A percentile compares a stretch with the other conserved stretches of the same genome.
Conservation (phyloP, 2,329 filamentous ascomycete species). For the Cercospora beticola region DNA sequence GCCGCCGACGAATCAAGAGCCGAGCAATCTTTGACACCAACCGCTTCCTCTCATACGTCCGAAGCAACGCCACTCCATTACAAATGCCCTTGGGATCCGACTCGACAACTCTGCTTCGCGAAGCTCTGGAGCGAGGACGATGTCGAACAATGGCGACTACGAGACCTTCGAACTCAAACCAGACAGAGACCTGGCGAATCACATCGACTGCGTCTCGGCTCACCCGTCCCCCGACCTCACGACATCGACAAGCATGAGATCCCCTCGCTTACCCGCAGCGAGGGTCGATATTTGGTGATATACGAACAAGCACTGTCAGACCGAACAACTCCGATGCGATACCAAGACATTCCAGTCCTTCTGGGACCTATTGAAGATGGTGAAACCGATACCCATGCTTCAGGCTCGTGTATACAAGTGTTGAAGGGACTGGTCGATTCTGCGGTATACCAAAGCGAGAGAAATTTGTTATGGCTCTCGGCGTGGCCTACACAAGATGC, state of each 20-base stretch:
- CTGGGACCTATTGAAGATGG: neutral
- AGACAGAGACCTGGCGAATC: neutral
- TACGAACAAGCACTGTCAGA: conserved; percentile 13
- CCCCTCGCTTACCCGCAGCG: neutral
- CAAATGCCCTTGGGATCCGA: conserved; percentile 6
- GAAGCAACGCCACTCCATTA: neutral
- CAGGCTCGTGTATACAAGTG: conserved; percentile 1
- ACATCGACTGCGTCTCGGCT: conserved; percentile 7
- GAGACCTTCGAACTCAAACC: neutral
- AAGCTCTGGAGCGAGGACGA: conserved; percentile 4
- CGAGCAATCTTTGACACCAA: neutral
- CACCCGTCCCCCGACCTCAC: neutral
- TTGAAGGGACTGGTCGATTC: conserved; percentile 4
- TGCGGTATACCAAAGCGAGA: conserved; percentile 11
- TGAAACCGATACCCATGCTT: neutral
- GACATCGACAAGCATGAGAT: neutral
- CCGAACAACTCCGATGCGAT: neutral
- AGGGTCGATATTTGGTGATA: conserved; percentile 9
- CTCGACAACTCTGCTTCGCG: conserved; percentile 4
- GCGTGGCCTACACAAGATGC: conserved; percentile 9
- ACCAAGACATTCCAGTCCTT: conserved; percentile 10
- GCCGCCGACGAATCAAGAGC: neutral
- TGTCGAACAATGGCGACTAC: conserved; percentile 1
- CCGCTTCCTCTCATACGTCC: neutral
- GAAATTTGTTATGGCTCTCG: conserved; percentile 12